phyloP scores from a whole-genome alignment of 2,329 filamentous ascomycete species.

The Cladosporium austrohemisphaericum region DNA sequence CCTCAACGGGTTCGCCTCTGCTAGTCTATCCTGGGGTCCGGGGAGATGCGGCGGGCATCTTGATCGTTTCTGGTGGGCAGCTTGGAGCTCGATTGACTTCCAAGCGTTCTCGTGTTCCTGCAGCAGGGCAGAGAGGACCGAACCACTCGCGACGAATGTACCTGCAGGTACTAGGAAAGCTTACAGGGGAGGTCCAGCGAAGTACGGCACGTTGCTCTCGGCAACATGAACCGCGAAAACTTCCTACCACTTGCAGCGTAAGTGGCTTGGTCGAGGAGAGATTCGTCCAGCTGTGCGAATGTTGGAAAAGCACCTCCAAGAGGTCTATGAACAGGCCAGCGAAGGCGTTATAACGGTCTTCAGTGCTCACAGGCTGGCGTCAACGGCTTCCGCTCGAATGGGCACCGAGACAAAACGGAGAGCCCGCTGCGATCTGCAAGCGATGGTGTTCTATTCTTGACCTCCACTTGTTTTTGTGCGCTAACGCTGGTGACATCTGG shows the following conservation, averaged over 20 bases:
- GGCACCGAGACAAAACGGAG: background rate
- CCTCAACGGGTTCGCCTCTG: background rate
- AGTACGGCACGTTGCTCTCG: slow-evolving; percentile 1
- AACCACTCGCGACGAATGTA: slow-evolving; percentile 6
- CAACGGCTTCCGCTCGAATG: background rate
- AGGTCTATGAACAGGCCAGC: background rate
- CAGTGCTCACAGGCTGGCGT: background rate
- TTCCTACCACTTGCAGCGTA: background rate
- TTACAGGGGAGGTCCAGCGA: background rate
- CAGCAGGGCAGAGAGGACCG: background rate
- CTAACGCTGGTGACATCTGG: slow-evolving; percentile 3
- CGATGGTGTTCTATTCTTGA: slow-evolving; percentile 5
- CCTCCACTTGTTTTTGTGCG: slow-evolving; percentile 1
- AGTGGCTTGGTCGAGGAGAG: background rate
- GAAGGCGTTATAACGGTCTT: background rate
- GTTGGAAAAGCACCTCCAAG: background rate
- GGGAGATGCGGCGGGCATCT: background rate
- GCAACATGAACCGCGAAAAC: background rate
- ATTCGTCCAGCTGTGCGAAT: too few species aligned
- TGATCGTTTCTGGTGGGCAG: too few species aligned
- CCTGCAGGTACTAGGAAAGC: slow-evolving; percentile 5
- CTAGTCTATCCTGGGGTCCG: background rate
- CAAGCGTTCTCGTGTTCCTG: slow-evolving; percentile 11
- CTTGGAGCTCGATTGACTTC: background rate
- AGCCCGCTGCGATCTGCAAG: slow-evolving; percentile 3